Conservation (phyloP, 306 rosid genomes). For the Vigna trinervia region DNA sequence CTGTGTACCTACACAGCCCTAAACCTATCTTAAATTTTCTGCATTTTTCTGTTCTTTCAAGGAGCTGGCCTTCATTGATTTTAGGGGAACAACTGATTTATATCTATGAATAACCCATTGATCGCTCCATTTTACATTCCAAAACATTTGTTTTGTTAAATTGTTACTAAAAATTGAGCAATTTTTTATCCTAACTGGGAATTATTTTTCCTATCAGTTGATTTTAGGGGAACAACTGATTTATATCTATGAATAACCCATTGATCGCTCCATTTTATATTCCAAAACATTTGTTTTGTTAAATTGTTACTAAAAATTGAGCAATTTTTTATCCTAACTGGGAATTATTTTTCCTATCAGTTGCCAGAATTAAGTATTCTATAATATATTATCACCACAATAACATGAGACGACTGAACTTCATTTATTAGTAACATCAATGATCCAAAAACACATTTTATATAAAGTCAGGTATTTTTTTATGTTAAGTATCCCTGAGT, state of each 20-base stretch:
- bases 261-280: neutral
- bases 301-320: neutral
- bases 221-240: neutral
- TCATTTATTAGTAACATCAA: conserved; percentile 11
- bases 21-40: neutral
- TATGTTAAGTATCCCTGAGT: neutral
- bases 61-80: neutral
- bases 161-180: neutral
- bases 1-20: neutral
- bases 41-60: neutral
- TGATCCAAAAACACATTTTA: conserved; percentile 1
- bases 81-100: neutral
- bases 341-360: neutral
- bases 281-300: neutral
- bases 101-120: neutral
- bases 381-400: neutral
- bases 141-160: neutral
- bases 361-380: neutral
- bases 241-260: neutral
- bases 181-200: neutral
- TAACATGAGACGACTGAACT: neutral
- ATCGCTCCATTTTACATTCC: neutral
- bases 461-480: conserved; percentile 1
- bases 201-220: neutral
- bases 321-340: neutral